phyloP scores from a whole-genome alignment of 108 stramenopile genomes.

The Parmales sp. region DNA sequence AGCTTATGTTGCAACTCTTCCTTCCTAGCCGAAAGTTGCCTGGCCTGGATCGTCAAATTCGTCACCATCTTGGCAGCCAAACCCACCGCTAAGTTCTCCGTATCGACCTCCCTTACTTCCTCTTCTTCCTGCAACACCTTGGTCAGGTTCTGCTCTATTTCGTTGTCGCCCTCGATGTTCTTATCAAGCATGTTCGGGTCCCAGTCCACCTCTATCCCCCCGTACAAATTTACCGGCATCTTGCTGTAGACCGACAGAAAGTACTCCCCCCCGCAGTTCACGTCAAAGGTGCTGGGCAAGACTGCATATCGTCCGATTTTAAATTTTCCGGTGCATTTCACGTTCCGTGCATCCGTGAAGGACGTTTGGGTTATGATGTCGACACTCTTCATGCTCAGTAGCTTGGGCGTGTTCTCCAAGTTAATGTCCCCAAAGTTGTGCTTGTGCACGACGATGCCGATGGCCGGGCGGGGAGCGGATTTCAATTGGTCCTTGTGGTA shows the following conservation, averaged over 20 bases:
- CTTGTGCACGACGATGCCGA: conserved; percentile 1
- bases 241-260: not conserved
- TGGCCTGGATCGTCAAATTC: no score
- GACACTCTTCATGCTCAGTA: not conserved
- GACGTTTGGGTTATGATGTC: not conserved
- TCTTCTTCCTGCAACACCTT: no score
- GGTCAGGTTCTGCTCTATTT: conserved; percentile 5
- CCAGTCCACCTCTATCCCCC: not conserved
- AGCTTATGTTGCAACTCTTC: no score
- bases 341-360: not conserved
- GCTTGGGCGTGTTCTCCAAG: not conserved
- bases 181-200: not conserved
- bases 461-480: not conserved
- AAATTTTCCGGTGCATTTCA: not conserved
- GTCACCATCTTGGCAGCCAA: no score
- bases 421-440: conserved; percentile 1
- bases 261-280: not conserved
- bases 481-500: conserved; percentile 3
- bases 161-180: conserved; percentile 1
- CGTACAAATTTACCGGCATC: not conserved
- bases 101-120: no score
- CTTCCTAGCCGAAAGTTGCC: no score
- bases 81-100: no score
- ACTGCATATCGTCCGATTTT: not conserved
- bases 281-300: not conserved